phyloP scores from a whole-genome alignment of 108 stramenopile genomes.

The Pseudonitzschia multiseries region DNA sequence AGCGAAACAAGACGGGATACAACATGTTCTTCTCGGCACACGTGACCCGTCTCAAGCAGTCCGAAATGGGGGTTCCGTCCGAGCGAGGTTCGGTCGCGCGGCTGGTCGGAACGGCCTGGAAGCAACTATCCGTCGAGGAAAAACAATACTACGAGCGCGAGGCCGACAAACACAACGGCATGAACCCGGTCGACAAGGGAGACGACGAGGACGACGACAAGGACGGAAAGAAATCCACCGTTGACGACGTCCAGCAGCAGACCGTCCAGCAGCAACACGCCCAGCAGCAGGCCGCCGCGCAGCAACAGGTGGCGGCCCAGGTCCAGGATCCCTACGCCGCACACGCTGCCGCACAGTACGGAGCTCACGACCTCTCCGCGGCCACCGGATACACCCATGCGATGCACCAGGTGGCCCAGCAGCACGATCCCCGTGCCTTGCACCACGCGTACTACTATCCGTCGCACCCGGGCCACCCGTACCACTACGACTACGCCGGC shows the following conservation, averaged over 20 bases:
- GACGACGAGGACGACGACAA: conserved; percentile 42
- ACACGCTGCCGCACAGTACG: conserved; percentile 25
- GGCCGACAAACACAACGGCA: conserved; percentile 75
- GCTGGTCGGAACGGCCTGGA: conserved; percentile 79
- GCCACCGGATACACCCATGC: conserved; percentile 32
- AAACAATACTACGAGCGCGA: conserved; percentile 77
- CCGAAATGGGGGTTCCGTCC: conserved; percentile 61
- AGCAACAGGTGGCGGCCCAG: not conserved
- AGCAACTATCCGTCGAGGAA: conserved; percentile 67
- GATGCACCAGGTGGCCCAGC: conserved; percentile 35
- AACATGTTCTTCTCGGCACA: conserved; percentile 85
- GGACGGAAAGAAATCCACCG: not conserved
- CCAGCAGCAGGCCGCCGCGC: not conserved
- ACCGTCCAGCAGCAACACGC: not conserved
- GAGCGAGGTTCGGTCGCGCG: conserved; percentile 79
- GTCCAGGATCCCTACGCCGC: conserved; percentile 21
- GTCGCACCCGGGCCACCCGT: conserved; percentile 36
- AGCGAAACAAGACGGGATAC: conserved; percentile 79
- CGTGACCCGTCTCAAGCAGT: conserved; percentile 63
- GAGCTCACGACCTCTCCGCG: conserved; percentile 34
- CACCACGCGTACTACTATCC: conserved; percentile 42
- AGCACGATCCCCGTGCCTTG: conserved; percentile 44
- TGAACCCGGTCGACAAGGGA: conserved; percentile 49
- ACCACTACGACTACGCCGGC: conserved; percentile 43
- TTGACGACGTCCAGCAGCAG: too few species aligned